phyloP scores from a whole-genome alignment of 805 yeast species.

The Saturnispora ahearnii region DNA sequence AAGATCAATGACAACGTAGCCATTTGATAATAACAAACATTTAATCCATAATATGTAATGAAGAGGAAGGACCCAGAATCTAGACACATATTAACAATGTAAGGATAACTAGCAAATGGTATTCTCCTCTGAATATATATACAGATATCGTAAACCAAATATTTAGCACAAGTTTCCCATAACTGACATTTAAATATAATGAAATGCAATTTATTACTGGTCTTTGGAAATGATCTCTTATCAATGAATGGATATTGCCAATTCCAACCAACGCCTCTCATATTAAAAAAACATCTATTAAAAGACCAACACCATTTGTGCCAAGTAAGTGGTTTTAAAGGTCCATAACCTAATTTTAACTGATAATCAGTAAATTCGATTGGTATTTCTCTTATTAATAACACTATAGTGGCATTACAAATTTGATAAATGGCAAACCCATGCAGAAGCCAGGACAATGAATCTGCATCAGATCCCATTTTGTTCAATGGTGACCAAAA shows the following conservation, averaged over 20 bases:
- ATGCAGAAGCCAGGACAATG: neutral
- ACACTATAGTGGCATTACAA: conserved; percentile 1
- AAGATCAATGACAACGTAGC: conserved; percentile 3
- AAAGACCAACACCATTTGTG: conserved; percentile 8
- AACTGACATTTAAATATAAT: conserved; percentile 7
- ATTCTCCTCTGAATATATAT: neutral
- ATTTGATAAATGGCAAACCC: neutral
- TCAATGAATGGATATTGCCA: conserved; percentile 6
- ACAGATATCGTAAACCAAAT: conserved; percentile 7
- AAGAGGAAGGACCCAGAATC: neutral
- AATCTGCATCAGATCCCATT: neutral
- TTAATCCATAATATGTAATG: conserved; percentile 9
- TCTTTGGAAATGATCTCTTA: neutral
- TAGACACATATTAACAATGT: neutral
- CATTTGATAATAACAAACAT: conserved; percentile 4
- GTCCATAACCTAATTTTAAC: neutral
- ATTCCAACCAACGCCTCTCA: conserved; percentile 13
- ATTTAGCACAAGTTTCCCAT: conserved; percentile 7
- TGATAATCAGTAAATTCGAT: conserved; percentile 9
- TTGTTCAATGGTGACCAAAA: conserved; percentile 5
- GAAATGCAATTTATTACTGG: conserved; percentile 6
- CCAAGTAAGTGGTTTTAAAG: conserved; percentile 1
- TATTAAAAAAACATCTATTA: conserved; percentile 8
- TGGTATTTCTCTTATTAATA: conserved; percentile 1
- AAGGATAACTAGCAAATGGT: neutral